These are phyloP conservation scores for Atractiella rhizophila DNA, from an alignment of 768 basidiomycete genomes.

Conservation along the genomic window DNA sequence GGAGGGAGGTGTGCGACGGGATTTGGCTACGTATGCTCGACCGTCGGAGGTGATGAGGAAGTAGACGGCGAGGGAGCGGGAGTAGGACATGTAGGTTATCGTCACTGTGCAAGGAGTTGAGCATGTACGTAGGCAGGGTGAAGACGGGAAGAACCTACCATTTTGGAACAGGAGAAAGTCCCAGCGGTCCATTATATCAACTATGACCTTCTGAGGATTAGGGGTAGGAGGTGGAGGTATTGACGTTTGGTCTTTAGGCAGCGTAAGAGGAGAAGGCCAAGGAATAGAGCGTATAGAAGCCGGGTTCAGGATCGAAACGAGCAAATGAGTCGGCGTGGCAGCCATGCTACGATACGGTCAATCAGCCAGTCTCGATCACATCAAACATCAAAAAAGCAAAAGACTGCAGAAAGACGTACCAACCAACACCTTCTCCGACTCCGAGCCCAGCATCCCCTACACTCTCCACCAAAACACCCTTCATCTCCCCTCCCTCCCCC, in stretches of 20 bases:
- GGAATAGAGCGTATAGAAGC: background rate
- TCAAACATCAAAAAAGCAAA: background rate
- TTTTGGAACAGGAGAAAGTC: background rate
- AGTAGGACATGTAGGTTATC: slow-evolving; percentile 4
- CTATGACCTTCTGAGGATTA: too few species aligned
- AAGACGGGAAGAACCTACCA: background rate
- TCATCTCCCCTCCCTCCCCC: slow-evolving; percentile 6
- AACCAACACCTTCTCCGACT: slow-evolving; percentile 9
- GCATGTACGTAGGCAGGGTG: background rate
- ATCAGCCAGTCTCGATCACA: background rate
- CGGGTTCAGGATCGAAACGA: background rate
- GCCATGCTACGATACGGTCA: slow-evolving; percentile 6
- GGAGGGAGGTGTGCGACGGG: background rate
- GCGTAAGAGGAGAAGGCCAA: background rate
- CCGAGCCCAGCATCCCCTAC: slow-evolving; percentile 7
- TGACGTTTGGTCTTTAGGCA: background rate
- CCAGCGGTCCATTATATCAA: too few species aligned
- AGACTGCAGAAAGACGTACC: background rate
- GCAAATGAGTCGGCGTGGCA: background rate
- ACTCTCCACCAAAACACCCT: slow-evolving; percentile 1
- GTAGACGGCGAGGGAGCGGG: background rate
- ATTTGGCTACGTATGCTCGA: slow-evolving; percentile 13
- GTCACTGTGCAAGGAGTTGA: background rate
- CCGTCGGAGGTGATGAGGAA: slow-evolving; percentile 12
- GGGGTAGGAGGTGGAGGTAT: background rate